Conservation (phyloP, 2,329 filamentous ascomycete genomes). For the Aspergillus glaucus region DNA sequence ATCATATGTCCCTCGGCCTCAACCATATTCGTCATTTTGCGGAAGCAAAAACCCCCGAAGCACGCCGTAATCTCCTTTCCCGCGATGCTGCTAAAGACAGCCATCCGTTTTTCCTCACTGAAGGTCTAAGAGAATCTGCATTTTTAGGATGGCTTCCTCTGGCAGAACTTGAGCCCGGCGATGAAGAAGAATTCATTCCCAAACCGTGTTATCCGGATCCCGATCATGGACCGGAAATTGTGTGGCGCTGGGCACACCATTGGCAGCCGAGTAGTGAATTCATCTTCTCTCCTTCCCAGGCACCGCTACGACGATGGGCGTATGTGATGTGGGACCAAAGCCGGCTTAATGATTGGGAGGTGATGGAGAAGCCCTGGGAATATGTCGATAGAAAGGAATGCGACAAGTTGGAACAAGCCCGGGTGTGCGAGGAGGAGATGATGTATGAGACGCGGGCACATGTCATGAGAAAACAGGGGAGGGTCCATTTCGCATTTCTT, state of each 20-base stretch:
- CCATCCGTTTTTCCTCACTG: too few relatives aligned
- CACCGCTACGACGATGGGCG: neutral
- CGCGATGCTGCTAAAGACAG: neutral
- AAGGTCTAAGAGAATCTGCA: too few relatives aligned
- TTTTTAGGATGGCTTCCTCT: too few relatives aligned
- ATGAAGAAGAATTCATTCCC: neutral
- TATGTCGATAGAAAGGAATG: neutral
- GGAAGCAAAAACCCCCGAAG: neutral
- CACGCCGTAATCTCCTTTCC: too few relatives aligned
- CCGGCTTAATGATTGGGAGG: neutral
- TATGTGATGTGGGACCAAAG: neutral
- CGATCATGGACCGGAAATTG: neutral
- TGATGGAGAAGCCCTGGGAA: neutral
- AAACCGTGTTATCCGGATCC: neutral
- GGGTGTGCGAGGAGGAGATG: too few relatives aligned
- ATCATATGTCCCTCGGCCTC: neutral
- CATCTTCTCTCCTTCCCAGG: neutral
- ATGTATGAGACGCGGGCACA: too few relatives aligned
- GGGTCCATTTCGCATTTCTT: too few relatives aligned
- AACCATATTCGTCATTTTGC: neutral
- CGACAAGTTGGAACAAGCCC: neutral
- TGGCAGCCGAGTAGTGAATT: neutral
- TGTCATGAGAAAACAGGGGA: too few relatives aligned
- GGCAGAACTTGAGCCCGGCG: neutral
- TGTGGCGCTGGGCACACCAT: neutral